These are phyloP conservation scores for Waltiozyma sp. DNA, from an alignment of 1,139 yeast species.

Conservation along the genomic window DNA sequence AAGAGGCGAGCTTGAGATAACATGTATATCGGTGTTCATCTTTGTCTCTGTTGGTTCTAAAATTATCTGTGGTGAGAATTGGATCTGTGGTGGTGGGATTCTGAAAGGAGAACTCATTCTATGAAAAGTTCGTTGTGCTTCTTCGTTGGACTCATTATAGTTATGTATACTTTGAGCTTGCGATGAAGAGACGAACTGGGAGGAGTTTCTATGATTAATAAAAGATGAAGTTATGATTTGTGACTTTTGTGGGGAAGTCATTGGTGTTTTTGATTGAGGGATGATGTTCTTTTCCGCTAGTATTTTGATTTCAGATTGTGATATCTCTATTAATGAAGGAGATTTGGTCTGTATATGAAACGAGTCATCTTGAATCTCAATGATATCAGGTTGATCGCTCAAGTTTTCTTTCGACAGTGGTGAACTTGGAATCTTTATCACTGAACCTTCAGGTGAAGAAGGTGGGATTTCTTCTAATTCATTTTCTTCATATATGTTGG, in stretches of 20 bases:
- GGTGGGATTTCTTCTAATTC: conserved; percentile 6
- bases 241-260: neutral
- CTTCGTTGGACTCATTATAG: neutral
- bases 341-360: neutral
- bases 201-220: neutral
- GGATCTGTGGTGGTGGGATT: neutral
- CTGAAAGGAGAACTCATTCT: neutral
- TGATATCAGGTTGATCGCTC: neutral
- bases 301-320: neutral
- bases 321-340: neutral
- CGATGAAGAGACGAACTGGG: neutral
- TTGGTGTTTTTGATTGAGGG: neutral
- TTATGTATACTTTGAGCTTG: neutral
- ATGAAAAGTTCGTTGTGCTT: neutral
- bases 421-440: conserved; percentile 6
- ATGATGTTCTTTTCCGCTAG: neutral
- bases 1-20: neutral
- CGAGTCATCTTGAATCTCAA: neutral
- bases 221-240: neutral
- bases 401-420: neutral
- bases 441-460: conserved; percentile 12
- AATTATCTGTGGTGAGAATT: neutral
- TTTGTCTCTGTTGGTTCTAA: neutral
- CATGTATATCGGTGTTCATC: neutral
- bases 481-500: neutral